phyloP scores from a whole-genome alignment of 73 alveolate genomes.

The Tetrahymena thermophila region DNA sequence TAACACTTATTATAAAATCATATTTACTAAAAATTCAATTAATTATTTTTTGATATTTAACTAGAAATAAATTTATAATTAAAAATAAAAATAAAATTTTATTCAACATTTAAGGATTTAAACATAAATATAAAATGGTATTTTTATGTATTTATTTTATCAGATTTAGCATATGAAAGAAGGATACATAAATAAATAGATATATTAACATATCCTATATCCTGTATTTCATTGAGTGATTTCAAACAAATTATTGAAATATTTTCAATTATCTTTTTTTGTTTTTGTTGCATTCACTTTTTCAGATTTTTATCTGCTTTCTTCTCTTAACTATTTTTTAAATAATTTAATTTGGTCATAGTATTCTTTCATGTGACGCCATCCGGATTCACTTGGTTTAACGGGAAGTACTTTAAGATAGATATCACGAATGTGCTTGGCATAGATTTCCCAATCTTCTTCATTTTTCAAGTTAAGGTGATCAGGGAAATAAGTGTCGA shows the following conservation, averaged over 20 bases:
- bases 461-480: background rate
- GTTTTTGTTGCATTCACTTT: background rate
- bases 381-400: constrained; percentile 4
- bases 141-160: too few relatives aligned
- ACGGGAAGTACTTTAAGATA: background rate
- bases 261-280: background rate
- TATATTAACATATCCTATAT: too few relatives aligned
- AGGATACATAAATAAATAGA: too few relatives aligned
- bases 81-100: too few relatives aligned
- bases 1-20: background rate
- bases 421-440: constrained; percentile 5
- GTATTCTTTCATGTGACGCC: constrained; percentile 14
- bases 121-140: too few relatives aligned
- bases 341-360: background rate
- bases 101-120: too few relatives aligned
- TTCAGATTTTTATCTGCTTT: background rate
- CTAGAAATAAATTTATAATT: too few relatives aligned
- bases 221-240: too few relatives aligned
- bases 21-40: too few relatives aligned
- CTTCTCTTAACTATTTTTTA: background rate
- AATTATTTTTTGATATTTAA: too few relatives aligned
- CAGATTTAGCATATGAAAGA: too few relatives aligned
- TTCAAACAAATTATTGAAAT: background rate
- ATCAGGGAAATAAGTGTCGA: constrained; percentile 19
- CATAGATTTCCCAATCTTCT: constrained; percentile 22